Base-by-base conservation (phyloP, 257 asterid genomes). In the Handroanthus guayacan region DNA sequence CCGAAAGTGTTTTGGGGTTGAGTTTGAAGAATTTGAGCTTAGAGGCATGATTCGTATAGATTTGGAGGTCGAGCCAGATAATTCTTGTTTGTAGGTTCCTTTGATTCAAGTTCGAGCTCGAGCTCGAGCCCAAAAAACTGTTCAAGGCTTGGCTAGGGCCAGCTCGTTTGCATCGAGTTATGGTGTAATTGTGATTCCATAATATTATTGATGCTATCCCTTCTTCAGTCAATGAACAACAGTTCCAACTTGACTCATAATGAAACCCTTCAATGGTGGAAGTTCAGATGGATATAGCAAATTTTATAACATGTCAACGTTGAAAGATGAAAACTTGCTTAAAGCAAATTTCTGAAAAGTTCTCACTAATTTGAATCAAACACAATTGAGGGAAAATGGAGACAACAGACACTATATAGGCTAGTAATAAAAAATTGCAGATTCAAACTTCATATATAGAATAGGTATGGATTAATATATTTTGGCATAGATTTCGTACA, bases 401-500 rank as follows among this genome's bases (percentile, higher is more conserved):
- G 34, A n/a, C 5, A 56, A 64, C 4, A 37, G 18, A 36, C 9
- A 41, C 45, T 41, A 41, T 4, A 41, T 41, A 41, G 8, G 45
- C 1, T 41, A 8, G 45, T 41, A 8, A 41, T 8, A 41, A 41
- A 5, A 41, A 41, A 5, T 41, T 41, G 8, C 8, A 8, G 8
- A 41, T 41, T 41, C 45, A 2, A 5, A 41, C 45, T 41, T 41
- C 8, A 25, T 41, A 41, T 41, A 41, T 2, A 52, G 18, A 6
- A 2, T 52, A 52, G 16, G 14, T 14, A 52, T 52, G 14, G 58
- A 45, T 5, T 36, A 7, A 17, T 14, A 72, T 31, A 62, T 9
- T 55, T 52, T 48, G 69, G 76, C 36, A 58, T 1, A 37, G 62
- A 12, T 67, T 74, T 1, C 89, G 12, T 87, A 93, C 98, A 86